A percentile compares a stretch with the other conserved stretches of the same genome.
Conservation (phyloP, 2,329 filamentous ascomycete species). For the Botryotinia convoluta region DNA sequence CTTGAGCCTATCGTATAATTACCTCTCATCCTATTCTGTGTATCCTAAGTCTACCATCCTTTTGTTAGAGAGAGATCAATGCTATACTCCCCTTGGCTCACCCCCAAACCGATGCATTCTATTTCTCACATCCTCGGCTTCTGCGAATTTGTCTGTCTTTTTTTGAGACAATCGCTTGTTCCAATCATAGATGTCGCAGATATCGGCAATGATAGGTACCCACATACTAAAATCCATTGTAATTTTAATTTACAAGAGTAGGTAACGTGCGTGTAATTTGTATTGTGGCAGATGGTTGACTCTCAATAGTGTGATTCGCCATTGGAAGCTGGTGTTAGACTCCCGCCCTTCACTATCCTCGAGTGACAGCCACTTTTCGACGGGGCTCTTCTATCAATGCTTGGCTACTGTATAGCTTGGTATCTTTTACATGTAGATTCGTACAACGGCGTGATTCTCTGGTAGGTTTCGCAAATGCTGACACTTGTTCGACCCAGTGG, state of each 20-base stretch:
- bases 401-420: neutral
- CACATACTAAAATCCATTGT: neutral
- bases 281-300: neutral
- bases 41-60: neutral
- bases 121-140: neutral
- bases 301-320: neutral
- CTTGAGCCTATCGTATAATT: neutral
- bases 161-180: neutral
- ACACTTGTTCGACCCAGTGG: neutral
- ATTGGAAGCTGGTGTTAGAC: neutral
- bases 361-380: neutral
- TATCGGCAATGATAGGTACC: neutral
- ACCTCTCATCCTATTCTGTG: neutral
- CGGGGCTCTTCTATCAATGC: neutral
- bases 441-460: neutral
- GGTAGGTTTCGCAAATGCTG: neutral
- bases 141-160: neutral
- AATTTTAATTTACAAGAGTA: neutral
- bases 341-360: neutral
- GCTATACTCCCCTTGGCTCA: neutral
- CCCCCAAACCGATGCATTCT: neutral
- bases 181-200: neutral
- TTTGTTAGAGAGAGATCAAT: neutral
- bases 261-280: neutral
- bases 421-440: neutral